A percentile compares a stretch with the other conserved stretches of the same genome.
Conservation (phyloP, 441 rosid genomes). For the Omphalea diandra region DNA sequence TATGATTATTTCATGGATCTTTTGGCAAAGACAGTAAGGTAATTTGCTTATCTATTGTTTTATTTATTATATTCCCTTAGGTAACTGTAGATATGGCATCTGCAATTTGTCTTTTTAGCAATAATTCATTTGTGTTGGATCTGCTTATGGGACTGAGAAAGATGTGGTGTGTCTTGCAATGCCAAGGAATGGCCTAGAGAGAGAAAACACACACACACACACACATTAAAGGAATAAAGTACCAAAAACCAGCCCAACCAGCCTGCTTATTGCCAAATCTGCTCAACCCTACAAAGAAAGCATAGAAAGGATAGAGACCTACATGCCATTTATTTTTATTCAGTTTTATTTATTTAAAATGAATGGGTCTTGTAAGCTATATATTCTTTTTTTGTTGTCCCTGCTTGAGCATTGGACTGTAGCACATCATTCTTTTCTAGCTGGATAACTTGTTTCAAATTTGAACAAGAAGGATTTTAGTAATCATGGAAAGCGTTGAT, state of each 20-base stretch:
- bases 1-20: conserved; percentile 97
- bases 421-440: neutral
- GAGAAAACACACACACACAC: no score
- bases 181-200: no score
- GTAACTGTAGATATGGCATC: neutral
- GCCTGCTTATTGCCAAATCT: no score
- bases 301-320: no score
- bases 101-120: neutral
- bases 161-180: neutral
- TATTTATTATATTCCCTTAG: neutral
- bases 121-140: neutral
- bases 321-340: no score
- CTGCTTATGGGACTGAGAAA: neutral
- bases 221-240: no score
- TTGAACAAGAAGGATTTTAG: neutral
- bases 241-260: no score
- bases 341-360: no score
- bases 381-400: neutral
- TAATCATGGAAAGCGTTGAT: neutral
- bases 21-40: conserved; percentile 98
- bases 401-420: neutral
- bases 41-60: conserved; percentile 19
- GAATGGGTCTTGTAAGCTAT: no score
- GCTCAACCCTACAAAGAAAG: no score
- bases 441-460: neutral